Evolutionary conservation across 805 yeast genomes (phyloP), one percentile per base, ranked within the genome.

Genomic region (Yamadazyma sp.): DNA sequence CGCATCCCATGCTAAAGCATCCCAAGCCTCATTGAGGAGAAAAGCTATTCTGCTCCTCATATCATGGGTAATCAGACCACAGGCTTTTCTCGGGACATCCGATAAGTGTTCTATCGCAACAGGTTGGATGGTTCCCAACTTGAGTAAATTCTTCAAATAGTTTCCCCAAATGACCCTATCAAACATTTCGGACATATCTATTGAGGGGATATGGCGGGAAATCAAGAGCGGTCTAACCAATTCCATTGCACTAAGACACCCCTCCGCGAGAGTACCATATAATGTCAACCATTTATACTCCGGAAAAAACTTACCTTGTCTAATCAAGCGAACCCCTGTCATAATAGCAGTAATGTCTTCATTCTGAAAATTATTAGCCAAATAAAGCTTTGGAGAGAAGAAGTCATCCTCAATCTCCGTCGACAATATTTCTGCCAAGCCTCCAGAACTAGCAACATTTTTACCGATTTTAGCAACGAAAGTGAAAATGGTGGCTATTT

Each of bases 241-340:
- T 47, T 74, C 82, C 41, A 82, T 61, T 2, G 78, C 61, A 27
- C 73, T 65, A 37, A 80, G 64, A 31, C 80, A 59, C 17, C 80
- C 75, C 45, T 82, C 82, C 22, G 75, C 67, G 14, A 80, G 59
- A 44, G 80, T 46, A 0, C 84, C 73, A 41, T 78, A 73, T 16
- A 85, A 58, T 0, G 93, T 82, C 5, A 86, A 58, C 95, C 95
- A 88, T 48, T 77, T 80, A 20, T 71, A 73, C 30, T 72, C 70
- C 3, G 91, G 91, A 64, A 75, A 84, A 52, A 75, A 79, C 35
- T 67, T 70, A 22, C 80, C 73, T 44, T 70, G 74, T 37, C 79
- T 56, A 42, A 82, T 58, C 19, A 72, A 55, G 47, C 75, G 73
- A 12, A 78, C 67, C 6, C 78, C 74, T 6, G 73, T 67, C 28